A percentile compares a stretch with the other conserved stretches of the same genome.
Evolutionary conservation across 805 yeast species (phyloP).

Genomic region (Candida coquimbonensis): DNA sequence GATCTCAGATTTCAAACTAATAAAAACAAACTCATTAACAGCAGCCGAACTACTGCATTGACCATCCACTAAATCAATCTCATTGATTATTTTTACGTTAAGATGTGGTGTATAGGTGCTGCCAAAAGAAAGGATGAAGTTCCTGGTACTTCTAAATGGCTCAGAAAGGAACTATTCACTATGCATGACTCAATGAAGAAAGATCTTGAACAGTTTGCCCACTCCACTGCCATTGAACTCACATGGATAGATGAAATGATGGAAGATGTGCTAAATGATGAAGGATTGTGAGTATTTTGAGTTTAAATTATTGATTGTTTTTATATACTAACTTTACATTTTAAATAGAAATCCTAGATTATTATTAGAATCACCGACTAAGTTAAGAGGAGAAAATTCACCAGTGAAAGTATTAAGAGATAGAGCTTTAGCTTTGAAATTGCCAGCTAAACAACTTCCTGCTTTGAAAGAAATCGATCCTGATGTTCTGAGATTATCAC

Average conservation of each 20-base stretch:
- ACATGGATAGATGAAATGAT: slow-evolving; percentile 37
- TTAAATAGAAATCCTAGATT: slow-evolving; percentile 18
- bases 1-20: not conserved
- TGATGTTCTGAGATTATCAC: slow-evolving; percentile 16
- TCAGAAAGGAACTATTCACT: slow-evolving; percentile 36
- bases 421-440: slow-evolving; percentile 13
- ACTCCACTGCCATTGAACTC: slow-evolving; percentile 31
- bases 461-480: slow-evolving; percentile 12
- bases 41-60: too few species aligned
- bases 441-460: slow-evolving; percentile 8
- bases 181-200: slow-evolving; percentile 31
- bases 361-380: slow-evolving; percentile 21
- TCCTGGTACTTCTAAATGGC: slow-evolving; percentile 50
- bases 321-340: slow-evolving; percentile 9
- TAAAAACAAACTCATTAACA: not conserved
- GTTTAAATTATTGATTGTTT: not conserved
- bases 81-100: not conserved
- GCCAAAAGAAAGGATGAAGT: slow-evolving; percentile 23
- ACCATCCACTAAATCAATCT: too few species aligned
- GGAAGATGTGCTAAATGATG: slow-evolving; percentile 25
- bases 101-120: slow-evolving; percentile 24
- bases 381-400: slow-evolving; percentile 20
- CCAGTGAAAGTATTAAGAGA: slow-evolving; percentile 22
- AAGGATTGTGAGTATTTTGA: slow-evolving; percentile 17
- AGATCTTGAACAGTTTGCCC: slow-evolving; percentile 33